A percentile compares a stretch with the other conserved stretches of the same genome.
Conservation (phyloP, 2,329 filamentous ascomycete genomes). For the Monilinia vaccinii-corymbosi region DNA sequence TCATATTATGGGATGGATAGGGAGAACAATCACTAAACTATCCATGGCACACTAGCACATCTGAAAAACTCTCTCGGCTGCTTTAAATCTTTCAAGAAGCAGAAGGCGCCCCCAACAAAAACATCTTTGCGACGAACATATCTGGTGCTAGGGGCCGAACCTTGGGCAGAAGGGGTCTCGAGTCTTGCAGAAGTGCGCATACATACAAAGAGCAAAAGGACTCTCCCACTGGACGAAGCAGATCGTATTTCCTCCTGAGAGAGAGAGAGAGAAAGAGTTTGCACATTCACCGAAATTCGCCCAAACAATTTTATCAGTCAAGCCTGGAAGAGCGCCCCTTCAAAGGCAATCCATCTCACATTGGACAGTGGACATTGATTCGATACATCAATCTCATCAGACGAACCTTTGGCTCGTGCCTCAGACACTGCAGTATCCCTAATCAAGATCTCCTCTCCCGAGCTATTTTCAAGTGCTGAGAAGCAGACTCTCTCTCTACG, state of each 20-base stretch:
- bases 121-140: neutral
- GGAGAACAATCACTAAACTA: neutral
- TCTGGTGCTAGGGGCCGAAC: neutral
- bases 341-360: slow-evolving; percentile 3
- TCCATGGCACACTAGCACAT: neutral
- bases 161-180: neutral
- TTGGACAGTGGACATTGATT: slow-evolving; percentile 3
- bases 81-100: neutral
- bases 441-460: slow-evolving; percentile 14
- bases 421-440: slow-evolving; percentile 21
- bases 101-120: neutral
- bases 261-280: neutral
- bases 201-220: neutral
- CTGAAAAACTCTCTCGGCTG: neutral
- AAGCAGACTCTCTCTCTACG: neutral
- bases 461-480: neutral
- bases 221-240: neutral
- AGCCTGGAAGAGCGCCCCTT: slow-evolving; percentile 1
- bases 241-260: neutral
- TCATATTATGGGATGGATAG: neutral
- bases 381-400: slow-evolving; percentile 18
- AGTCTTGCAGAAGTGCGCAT: neutral
- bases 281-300: neutral
- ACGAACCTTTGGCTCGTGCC: slow-evolving; percentile 29
- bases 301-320: neutral